phyloP scores from a whole-genome alignment of 768 basidiomycete genomes.

The Russula virescens region DNA sequence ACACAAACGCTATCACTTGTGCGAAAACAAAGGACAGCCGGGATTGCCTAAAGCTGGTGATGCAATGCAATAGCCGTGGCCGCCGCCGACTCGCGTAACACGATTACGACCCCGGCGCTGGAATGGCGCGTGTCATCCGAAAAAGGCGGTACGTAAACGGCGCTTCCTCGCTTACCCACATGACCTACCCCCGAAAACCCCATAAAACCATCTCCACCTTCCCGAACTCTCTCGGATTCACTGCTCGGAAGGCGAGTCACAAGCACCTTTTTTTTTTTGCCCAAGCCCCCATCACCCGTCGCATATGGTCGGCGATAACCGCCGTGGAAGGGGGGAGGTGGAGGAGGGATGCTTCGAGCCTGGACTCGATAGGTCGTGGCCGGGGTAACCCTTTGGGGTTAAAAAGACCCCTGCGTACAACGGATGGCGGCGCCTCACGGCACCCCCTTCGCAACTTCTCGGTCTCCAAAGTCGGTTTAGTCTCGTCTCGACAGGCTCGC shows the following conservation, averaged over 20 bases:
- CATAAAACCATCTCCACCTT: background rate
- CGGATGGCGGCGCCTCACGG: background rate
- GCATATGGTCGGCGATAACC: background rate
- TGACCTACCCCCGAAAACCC: slow-evolving; percentile 2
- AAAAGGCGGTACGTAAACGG: background rate
- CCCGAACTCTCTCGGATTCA: background rate
- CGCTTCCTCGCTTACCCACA: slow-evolving; percentile 5
- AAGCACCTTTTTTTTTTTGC: background rate
- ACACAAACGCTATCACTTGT: background rate
- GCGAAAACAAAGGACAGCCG: background rate
- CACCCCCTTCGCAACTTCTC: background rate
- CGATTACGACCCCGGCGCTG: slow-evolving; percentile 1
- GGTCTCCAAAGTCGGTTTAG: slow-evolving; percentile 11
- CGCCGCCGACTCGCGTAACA: background rate
- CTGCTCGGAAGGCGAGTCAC: background rate
- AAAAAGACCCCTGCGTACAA: background rate
- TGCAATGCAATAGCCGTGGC: background rate
- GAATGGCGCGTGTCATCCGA: background rate
- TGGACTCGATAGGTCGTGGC: too few species aligned
- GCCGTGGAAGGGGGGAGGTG: too few species aligned
- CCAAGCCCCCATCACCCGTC: background rate
- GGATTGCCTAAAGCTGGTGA: background rate
- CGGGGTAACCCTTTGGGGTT: too few species aligned
- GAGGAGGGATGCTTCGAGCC: too few species aligned
- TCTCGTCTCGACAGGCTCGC: background rate